These are phyloP conservation scores for Juncus inflexus DNA, from an alignment of 176 grass and related monocot genomes.

Conservation along the genomic window DNA sequence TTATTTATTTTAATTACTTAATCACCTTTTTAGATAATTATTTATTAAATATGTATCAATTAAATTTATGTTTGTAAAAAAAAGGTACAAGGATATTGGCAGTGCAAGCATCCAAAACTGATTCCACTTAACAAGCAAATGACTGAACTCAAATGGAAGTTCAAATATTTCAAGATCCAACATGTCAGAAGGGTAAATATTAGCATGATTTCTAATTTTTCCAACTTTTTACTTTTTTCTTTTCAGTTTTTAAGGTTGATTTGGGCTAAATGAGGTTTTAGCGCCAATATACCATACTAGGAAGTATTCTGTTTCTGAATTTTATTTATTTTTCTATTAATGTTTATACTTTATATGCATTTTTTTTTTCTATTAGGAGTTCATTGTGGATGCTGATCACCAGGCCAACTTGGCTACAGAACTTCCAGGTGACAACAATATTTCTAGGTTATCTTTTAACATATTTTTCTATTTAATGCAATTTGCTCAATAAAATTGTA, in stretches of 20 bases:
- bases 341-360: no score
- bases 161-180: constrained; percentile 17
- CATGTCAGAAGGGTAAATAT: constrained; percentile 24
- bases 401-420: constrained; percentile 25
- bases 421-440: constrained; percentile 18
- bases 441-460: no score
- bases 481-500: no score
- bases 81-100: constrained; percentile 22
- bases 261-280: no score
- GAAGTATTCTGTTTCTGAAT: background rate
- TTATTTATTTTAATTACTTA: background rate
- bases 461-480: no score
- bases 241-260: no score
- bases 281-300: no score
- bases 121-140: constrained; percentile 14
- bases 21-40: no score
- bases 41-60: no score
- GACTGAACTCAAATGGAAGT: constrained; percentile 2
- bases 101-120: constrained; percentile 16
- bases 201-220: background rate
- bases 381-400: constrained; percentile 27
- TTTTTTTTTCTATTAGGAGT: constrained; percentile 10
- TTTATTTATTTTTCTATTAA: background rate
- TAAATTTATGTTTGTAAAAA: no score
- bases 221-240: background rate